These are phyloP conservation scores for Cubamyces lactineus DNA, from an alignment of 768 basidiomycete species.

Conservation along the genomic window DNA sequence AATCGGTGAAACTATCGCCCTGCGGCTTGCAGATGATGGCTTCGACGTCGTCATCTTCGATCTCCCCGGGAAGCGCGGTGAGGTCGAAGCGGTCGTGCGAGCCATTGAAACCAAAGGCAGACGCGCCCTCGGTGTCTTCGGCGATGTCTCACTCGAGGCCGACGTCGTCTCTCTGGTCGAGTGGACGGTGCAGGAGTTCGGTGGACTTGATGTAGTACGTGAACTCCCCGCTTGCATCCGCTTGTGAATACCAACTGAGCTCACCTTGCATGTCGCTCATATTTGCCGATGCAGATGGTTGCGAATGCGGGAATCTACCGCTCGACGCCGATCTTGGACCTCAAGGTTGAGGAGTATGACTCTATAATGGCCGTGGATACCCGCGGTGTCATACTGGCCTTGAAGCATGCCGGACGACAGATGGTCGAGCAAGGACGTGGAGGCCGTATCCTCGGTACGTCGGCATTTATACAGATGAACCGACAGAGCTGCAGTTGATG, in stretches of 20 bases:
- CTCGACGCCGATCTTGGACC: constrained; percentile 13
- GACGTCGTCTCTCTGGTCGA: constrained; percentile 47
- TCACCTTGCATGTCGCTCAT: neutral
- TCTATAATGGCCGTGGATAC: constrained; percentile 37
- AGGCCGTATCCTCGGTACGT: constrained; percentile 42
- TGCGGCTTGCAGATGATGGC: constrained; percentile 34
- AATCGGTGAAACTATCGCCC: constrained; percentile 33
- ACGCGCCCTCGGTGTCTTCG: constrained; percentile 33
- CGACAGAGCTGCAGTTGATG: neutral
- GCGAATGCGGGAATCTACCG: constrained; percentile 32
- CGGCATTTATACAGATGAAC: neutral
- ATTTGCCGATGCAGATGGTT: constrained; percentile 26
- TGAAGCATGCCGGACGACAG: constrained; percentile 43
- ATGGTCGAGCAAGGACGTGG: constrained; percentile 46
- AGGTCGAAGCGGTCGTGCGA: constrained; percentile 22
- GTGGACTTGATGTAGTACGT: constrained; percentile 51
- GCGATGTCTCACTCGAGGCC: constrained; percentile 46
- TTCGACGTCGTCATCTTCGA: constrained; percentile 28
- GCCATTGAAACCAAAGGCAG: constrained; percentile 29
- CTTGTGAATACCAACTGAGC: neutral
- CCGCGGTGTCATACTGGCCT: constrained; percentile 40
- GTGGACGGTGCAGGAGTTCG: constrained; percentile 35
- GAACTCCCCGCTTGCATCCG: neutral
- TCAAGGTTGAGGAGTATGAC: constrained; percentile 20
- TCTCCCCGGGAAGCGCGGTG: constrained; percentile 18